Evolutionary conservation across 2,329 filamentous ascomycete species (phyloP).

Genomic region (Helicocarpus griseus): DNA sequence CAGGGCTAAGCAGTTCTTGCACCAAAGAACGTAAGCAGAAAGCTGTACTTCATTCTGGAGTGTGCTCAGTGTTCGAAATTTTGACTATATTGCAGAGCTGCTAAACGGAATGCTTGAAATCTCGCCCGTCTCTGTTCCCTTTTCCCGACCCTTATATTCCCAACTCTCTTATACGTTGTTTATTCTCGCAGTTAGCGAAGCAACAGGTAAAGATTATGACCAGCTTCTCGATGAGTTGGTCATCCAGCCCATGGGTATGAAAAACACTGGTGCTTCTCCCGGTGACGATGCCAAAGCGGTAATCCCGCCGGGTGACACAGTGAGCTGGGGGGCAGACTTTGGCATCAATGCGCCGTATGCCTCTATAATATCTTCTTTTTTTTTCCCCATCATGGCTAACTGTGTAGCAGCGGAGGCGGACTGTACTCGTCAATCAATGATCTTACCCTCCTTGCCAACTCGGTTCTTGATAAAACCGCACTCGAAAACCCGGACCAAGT

Average conservation of each 20-base stretch:
- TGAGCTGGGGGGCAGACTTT: constrained; percentile 28
- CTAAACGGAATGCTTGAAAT: constrained; percentile 22
- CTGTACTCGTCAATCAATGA: constrained; percentile 28
- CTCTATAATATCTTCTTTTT: background rate
- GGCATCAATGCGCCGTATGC: constrained; percentile 25
- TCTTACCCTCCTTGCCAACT: constrained; percentile 20
- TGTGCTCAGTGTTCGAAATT: background rate
- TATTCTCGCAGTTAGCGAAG: constrained; percentile 23
- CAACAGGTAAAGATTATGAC: constrained; percentile 18
- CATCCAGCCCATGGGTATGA: constrained; percentile 17
- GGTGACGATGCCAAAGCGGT: constrained; percentile 23
- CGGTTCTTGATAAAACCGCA: constrained; percentile 20
- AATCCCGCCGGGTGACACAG: constrained; percentile 24
- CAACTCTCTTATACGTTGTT: constrained; percentile 33
- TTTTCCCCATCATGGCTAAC: constrained; percentile 5
- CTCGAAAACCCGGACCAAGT: constrained; percentile 17
- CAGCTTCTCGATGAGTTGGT: constrained; percentile 18
- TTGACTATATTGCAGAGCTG: constrained; percentile 19
- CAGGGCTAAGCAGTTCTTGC: constrained; percentile 26
- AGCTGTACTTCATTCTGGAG: background rate
- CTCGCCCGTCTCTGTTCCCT: constrained; percentile 22
- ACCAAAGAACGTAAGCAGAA: constrained; percentile 21
- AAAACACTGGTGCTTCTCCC: constrained; percentile 19
- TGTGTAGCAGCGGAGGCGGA: constrained; percentile 23
- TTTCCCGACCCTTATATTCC: constrained; percentile 32